Conservation (phyloP, 2,329 filamentous ascomycete genomes). For the Lachnellula subtilissima region DNA sequence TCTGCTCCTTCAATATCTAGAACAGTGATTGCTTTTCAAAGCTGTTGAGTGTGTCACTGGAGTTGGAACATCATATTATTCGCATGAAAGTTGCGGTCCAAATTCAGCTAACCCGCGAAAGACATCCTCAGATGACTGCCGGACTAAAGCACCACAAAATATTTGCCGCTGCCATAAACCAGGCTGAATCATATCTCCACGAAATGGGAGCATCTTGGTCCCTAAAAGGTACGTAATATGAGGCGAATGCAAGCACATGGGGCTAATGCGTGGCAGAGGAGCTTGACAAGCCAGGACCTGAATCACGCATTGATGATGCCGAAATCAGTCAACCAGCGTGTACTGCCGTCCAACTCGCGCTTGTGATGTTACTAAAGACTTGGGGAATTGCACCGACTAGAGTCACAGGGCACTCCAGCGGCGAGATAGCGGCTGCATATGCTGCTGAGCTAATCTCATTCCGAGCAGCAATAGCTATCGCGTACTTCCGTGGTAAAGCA, state of each 20-base stretch:
- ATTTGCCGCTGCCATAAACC: too few species aligned
- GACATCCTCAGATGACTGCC: too few species aligned
- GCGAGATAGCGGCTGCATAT: constrained; percentile 30
- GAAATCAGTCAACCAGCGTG: constrained; percentile 28
- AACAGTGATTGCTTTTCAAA: constrained; percentile 9
- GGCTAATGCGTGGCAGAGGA: constrained; percentile 8
- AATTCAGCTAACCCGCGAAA: too few species aligned
- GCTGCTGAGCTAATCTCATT: constrained; percentile 19
- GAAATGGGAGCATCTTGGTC: too few species aligned
- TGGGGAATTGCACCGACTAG: constrained; percentile 20
- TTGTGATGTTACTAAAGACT: constrained; percentile 27
- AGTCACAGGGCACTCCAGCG: constrained; percentile 29
- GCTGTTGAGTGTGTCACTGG: background rate
- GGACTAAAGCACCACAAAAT: too few species aligned
- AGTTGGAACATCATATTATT: background rate
- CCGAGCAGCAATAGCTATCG: constrained; percentile 23
- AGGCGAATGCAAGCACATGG: background rate
- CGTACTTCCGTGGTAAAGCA: constrained; percentile 27
- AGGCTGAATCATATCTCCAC: too few species aligned
- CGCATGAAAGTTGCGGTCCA: too few species aligned
- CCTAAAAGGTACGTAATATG: background rate
- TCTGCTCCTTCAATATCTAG: background rate
- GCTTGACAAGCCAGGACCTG: constrained; percentile 14
- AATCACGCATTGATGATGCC: constrained; percentile 9
- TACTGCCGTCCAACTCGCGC: constrained; percentile 33